phyloP scores from a whole-genome alignment of 495 filamentous ascomycete species.

The Paragyromitra xinjiangensis region DNA sequence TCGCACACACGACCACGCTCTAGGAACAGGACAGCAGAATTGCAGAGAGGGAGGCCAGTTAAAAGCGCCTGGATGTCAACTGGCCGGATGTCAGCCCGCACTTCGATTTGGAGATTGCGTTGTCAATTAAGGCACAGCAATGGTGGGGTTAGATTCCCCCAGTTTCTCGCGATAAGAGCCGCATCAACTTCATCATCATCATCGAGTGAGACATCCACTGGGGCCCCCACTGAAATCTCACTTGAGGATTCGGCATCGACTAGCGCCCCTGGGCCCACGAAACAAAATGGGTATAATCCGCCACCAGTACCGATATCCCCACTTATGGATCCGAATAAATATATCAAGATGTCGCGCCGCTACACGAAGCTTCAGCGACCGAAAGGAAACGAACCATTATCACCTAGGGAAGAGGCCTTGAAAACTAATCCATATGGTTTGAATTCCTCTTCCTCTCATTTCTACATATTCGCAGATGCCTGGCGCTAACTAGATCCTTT shows the following conservation, averaged over 20 bases:
- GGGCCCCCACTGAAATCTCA: background rate
- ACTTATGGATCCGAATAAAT: conserved; percentile 46
- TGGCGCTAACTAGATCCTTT: background rate
- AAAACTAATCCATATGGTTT: conserved; percentile 52
- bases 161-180: conserved; percentile 41
- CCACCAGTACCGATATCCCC: conserved; percentile 46
- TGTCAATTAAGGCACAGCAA: conserved; percentile 18
- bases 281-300: conserved; percentile 38
- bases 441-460: too few species aligned
- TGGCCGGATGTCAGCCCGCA: conserved; percentile 35
- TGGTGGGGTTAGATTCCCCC: conserved; percentile 15
- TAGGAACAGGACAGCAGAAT: conserved; percentile 27
- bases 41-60: conserved; percentile 12
- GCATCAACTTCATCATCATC: conserved; percentile 24
- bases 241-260: background rate
- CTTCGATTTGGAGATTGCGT: conserved; percentile 28
- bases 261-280: background rate
- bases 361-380: conserved; percentile 35
- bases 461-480: background rate
- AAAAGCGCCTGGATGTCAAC: conserved; percentile 1
- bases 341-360: conserved; percentile 45
- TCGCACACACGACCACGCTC: background rate
- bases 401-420: conserved; percentile 39
- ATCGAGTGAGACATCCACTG: conserved; percentile 5
- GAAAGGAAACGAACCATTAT: conserved; percentile 34